Conservation (phyloP, 2,329 filamentous ascomycete species). For the Seiridium unicorne region DNA sequence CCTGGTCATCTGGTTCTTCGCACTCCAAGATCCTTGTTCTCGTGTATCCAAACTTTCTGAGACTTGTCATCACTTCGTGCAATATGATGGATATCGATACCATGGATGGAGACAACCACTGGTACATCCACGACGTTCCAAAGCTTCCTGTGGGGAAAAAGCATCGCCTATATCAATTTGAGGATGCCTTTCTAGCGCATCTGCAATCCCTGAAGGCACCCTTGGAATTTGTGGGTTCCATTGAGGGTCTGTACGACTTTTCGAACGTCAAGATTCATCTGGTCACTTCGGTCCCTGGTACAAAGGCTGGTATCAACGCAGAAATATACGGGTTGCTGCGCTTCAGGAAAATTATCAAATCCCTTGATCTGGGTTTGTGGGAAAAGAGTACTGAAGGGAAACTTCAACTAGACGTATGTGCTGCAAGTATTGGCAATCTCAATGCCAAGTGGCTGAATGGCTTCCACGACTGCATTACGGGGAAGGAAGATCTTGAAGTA, state of each 20-base stretch:
- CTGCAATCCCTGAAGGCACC: conserved; percentile 14
- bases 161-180: not conserved
- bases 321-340: conserved; percentile 20
- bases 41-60: conserved; percentile 19
- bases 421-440: conserved; percentile 20
- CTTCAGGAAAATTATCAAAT: conserved; percentile 14
- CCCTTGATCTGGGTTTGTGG: conserved; percentile 11
- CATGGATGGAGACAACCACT: conserved; percentile 21
- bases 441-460: conserved; percentile 18
- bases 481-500: conserved; percentile 1
- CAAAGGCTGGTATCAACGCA: conserved; percentile 14
- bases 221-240: conserved; percentile 15
- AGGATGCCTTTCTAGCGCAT: not conserved
- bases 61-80: conserved; percentile 23
- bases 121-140: conserved; percentile 25
- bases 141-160: not conserved
- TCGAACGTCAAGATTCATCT: conserved; percentile 19
- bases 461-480: conserved; percentile 19
- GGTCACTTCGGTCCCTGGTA: conserved; percentile 20
- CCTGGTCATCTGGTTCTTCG: conserved; percentile 17
- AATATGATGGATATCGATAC: conserved; percentile 26
- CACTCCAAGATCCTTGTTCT: conserved; percentile 22
- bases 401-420: conserved; percentile 19
- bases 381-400: conserved; percentile 10
- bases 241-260: conserved; percentile 20